Evolutionary conservation across 306 rosid genomes (phyloP), one percentile per base, ranked within the genome.

Genomic region (Prunus dulcis): DNA sequence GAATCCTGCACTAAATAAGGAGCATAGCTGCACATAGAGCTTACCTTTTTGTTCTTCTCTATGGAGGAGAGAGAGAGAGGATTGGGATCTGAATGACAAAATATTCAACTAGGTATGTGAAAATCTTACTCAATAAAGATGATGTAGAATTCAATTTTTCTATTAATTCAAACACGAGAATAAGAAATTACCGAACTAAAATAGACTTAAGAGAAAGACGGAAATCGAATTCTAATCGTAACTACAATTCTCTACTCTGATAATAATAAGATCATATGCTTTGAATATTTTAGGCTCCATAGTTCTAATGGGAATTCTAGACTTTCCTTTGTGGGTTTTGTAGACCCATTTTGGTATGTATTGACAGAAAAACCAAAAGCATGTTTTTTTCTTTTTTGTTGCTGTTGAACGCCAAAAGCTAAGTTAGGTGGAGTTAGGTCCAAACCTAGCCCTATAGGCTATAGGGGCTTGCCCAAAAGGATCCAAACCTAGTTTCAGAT

Each of bases 1-100:
- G 78, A 75, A 88, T 82, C 76, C 17, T 72, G 77, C 76, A 82
- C 82, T 71, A 78, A 80, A 71, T 80, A 77, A 80, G 83, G 76
- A 76, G 46, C 50, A 57, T 76, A 67, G 78, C 78, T 25, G 64
- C 38, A 60, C 5, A 6, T 6, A 56, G 20, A 9, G 64, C 17
- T 25, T 70, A 25, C 51, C 41, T 71, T 50, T 71, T 72, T 76
- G 27, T 83, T 49, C 9, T 77, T 68, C 75, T 79, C 80, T 57
- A 18, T 27, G 49, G 34, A 27, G 47, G 15, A 58, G 64, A 58
- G 32, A 17, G 28, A 51, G 10, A 69, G 50, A 71, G 1, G 34
- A 55, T 58, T 58, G 67, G 76, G 76, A 72, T 57, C 56, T 58
- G 67, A 41, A 18, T 25, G 46, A 27, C 69, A 46, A 22, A 64